phyloP scores from a whole-genome alignment of 768 basidiomycete genomes.

The Mycena maculata region DNA sequence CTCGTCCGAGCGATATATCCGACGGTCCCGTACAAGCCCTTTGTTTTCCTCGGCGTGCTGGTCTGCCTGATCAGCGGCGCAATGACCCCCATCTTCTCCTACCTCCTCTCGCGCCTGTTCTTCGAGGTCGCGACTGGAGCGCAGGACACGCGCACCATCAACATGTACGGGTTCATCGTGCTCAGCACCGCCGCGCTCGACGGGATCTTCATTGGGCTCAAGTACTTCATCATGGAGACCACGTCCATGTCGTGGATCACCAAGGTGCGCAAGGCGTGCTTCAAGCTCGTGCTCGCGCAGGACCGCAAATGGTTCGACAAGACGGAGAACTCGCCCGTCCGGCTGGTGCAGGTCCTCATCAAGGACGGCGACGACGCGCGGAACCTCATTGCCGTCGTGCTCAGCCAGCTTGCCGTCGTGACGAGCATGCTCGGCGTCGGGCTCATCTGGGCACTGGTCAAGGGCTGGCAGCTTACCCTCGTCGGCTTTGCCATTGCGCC shows the following conservation, averaged over 20 bases:
- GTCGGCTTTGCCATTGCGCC: conserved; percentile 80
- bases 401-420: conserved; percentile 74
- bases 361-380: conserved; percentile 82
- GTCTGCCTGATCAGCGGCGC: conserved; percentile 79
- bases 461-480: conserved; percentile 83
- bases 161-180: conserved; percentile 78
- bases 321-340: conserved; percentile 65
- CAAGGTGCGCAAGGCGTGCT: conserved; percentile 66
- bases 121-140: conserved; percentile 81
- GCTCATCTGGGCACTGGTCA: conserved; percentile 79
- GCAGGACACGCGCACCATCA: conserved; percentile 69
- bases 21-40: conserved; percentile 77
- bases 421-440: conserved; percentile 85
- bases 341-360: conserved; percentile 71
- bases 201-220: conserved; percentile 78
- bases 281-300: conserved; percentile 73
- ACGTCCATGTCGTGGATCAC: conserved; percentile 82
- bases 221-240: conserved; percentile 86
- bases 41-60: conserved; percentile 78
- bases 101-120: conserved; percentile 83
- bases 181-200: conserved; percentile 82
- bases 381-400: conserved; percentile 54
- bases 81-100: conserved; percentile 94
- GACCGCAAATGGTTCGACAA: conserved; percentile 92
- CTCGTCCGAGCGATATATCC: conserved; percentile 71